Base-by-base conservation (phyloP, 371 early-diverging fungal genomes). In the Phascolomyces articulosus region DNA sequence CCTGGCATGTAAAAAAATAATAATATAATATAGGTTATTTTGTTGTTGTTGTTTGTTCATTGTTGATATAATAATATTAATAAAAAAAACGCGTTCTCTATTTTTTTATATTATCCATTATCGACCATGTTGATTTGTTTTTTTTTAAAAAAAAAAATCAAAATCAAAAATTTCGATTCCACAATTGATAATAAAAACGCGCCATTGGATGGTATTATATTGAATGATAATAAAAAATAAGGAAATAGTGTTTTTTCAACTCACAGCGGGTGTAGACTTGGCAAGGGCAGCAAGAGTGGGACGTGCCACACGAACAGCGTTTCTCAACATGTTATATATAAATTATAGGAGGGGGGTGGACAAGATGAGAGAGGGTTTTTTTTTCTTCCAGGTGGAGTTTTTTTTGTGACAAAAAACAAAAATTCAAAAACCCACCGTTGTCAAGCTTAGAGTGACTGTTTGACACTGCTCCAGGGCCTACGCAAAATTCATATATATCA, bases 281-380 rank as follows among this genome's bases (percentile, higher is more conserved):
- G 71, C 69, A 29, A 76, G 68, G 64, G 76, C 75, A 68, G 77
- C 73, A 56, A 80, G 69, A 40, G 75, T 66, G 53, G 80, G 80
- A 57, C 80, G 75, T 66, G 80, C 80, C 68, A 77, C 60, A 70
- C 80, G 80, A 73, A 73, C 68, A 75, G 75, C 80, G 76, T 78
- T 80, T 77, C 80, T 77, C 73, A 80, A 75, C 80, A 80, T 80
- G 34, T 55, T 51, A 26, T 48, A 16, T 20, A n/a, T 34, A 34
- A 34, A 9, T 34, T 34, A 34, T 51, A 40, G 38, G 34, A 31
- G 58, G 28, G 31, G 23, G 31, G 34, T 31, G 58, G 60, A 47
- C 60, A 41, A n/a, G 60, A 59, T 59, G 60, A 59, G 60, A 59
- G 51, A n/a, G 51, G n/a, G n/a, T n/a, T n/a, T n/a, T n/a, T n/a